Conservation (phyloP, 768 basidiomycete genomes). For the Pholiota microspora region DNA sequence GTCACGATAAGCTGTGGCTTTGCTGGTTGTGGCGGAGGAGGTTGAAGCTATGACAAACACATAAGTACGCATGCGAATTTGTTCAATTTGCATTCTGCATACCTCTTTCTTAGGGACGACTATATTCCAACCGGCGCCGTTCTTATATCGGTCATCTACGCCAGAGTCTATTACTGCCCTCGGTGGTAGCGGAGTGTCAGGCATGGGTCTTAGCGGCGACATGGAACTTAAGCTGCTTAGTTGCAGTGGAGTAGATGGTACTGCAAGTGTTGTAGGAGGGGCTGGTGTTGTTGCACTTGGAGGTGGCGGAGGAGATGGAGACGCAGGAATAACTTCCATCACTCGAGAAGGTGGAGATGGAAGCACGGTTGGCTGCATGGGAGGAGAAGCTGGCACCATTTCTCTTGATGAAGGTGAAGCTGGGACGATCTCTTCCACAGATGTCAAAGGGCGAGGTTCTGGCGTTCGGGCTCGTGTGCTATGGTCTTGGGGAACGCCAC, state of each 20-base stretch:
- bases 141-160: conserved; percentile 20
- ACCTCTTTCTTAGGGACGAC: conserved; percentile 22
- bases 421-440: not conserved
- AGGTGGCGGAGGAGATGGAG: conserved; percentile 3
- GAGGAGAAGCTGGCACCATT: conserved; percentile 1
- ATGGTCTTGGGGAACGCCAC: not conserved
- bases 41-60: not conserved
- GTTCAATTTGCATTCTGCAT: conserved; percentile 4
- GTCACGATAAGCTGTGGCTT: conserved; percentile 15
- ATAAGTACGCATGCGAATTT: not conserved
- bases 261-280: not conserved
- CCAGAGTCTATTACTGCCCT: conserved; percentile 10
- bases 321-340: conserved; percentile 2
- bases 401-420: conserved; percentile 3
- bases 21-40: conserved; percentile 1
- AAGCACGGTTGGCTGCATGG: not conserved
- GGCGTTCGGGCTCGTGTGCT: not conserved
- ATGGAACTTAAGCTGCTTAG: conserved; percentile 21
- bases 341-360: not conserved
- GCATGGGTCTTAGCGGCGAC: conserved; percentile 49
- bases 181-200: conserved; percentile 40
- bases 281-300: not conserved
- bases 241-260: conserved; percentile 19
- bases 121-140: conserved; percentile 21
- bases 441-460: not conserved